Evolutionary conservation across 768 basidiomycete genomes (phyloP).

Genomic region (Termitomyces sp.): DNA sequence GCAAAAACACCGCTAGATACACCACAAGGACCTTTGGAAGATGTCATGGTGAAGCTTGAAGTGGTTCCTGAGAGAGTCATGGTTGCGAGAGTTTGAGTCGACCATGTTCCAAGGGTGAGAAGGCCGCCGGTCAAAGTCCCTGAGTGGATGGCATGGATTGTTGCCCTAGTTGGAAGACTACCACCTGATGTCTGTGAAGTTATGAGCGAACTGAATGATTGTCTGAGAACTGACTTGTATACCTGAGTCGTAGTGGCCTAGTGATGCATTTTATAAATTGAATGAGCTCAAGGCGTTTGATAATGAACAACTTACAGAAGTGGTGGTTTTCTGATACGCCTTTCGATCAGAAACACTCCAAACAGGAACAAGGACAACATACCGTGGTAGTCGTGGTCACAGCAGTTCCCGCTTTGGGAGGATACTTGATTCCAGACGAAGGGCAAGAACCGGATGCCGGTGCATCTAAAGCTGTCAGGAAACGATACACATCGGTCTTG

Average conservation of each 20-base stretch:
- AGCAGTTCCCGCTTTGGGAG: slow-evolving; percentile 39
- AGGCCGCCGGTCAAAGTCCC: slow-evolving; percentile 42
- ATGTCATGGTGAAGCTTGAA: slow-evolving; percentile 50
- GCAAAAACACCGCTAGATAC: slow-evolving; percentile 38
- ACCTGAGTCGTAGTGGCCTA: slow-evolving; percentile 13
- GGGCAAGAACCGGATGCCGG: slow-evolving; percentile 46
- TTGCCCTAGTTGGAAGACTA: slow-evolving; percentile 40
- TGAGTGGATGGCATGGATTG: slow-evolving; percentile 34
- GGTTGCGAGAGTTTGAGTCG: slow-evolving; percentile 55
- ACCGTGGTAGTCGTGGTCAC: slow-evolving; percentile 10
- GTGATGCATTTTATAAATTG: not conserved
- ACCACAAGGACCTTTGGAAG: slow-evolving; percentile 54
- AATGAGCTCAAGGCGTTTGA: not conserved
- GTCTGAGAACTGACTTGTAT: not conserved
- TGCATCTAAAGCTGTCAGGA: slow-evolving; percentile 33
- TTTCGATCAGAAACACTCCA: not conserved
- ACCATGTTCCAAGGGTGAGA: slow-evolving; percentile 53
- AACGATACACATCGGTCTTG: not conserved
- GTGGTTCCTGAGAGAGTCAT: slow-evolving; percentile 42
- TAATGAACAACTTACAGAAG: slow-evolving; percentile 9
- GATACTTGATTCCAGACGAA: slow-evolving; percentile 49
- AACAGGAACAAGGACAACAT: slow-evolving; percentile 7
- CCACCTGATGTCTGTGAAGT: slow-evolving; percentile 9
- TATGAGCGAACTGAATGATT: not conserved
- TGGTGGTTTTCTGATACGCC: slow-evolving; percentile 6